These are phyloP conservation scores for Yamadazyma triangularis DNA, from an alignment of 1,139 yeast genomes.

Conservation along the genomic window DNA sequence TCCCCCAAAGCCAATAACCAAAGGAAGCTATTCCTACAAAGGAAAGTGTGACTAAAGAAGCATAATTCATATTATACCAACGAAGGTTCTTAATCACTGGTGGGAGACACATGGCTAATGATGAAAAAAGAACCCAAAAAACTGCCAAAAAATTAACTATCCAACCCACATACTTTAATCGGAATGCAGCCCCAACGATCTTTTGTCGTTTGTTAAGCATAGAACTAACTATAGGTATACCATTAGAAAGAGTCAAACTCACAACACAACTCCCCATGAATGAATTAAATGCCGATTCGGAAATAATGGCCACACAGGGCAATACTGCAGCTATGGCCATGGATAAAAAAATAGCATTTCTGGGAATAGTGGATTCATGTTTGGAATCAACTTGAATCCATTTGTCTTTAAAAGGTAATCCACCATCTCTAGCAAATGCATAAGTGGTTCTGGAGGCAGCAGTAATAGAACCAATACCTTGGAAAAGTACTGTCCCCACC, in stretches of 20 bases:
- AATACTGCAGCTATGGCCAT: constrained; percentile 59
- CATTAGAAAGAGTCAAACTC: constrained; percentile 70
- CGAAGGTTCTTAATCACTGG: constrained; percentile 61
- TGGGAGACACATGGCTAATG: constrained; percentile 67
- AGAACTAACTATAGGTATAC: constrained; percentile 66
- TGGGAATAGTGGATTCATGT: constrained; percentile 60
- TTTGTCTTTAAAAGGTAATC: constrained; percentile 62
- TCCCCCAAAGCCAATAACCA: constrained; percentile 60
- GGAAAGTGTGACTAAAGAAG: constrained; percentile 53
- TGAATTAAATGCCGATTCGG: constrained; percentile 76
- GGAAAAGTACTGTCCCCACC: constrained; percentile 69
- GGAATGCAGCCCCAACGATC: constrained; percentile 68
- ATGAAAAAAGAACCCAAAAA: constrained; percentile 56
- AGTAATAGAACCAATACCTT: constrained; percentile 75
- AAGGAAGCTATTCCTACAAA: constrained; percentile 47
- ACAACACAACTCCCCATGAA: constrained; percentile 86
- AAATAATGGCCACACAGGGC: constrained; percentile 62
- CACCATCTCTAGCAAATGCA: constrained; percentile 88
- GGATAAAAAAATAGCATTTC: constrained; percentile 67
- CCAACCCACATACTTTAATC: constrained; percentile 64
- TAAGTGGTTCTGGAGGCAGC: constrained; percentile 85
- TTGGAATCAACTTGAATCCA: constrained; percentile 64
- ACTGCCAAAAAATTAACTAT: constrained; percentile 56
- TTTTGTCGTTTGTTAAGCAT: constrained; percentile 59
- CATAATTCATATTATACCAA: constrained; percentile 67